These are phyloP conservation scores for Royoungia palumana DNA, from an alignment of 768 basidiomycete species.

Conservation along the genomic window DNA sequence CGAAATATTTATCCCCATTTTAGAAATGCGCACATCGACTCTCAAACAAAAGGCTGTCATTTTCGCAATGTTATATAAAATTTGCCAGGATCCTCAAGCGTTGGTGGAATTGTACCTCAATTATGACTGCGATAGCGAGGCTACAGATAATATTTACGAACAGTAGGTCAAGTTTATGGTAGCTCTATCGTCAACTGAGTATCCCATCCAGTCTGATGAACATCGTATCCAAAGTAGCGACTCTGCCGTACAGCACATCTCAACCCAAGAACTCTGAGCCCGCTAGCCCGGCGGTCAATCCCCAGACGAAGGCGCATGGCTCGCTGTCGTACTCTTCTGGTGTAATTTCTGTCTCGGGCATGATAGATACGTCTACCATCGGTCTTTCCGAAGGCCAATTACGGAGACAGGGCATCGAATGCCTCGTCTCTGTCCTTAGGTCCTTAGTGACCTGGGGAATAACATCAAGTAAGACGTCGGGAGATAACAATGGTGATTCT, in stretches of 20 bases:
- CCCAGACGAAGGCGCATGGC: constrained; percentile 35
- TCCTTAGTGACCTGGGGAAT: constrained; percentile 93
- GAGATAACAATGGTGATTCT: constrained; percentile 36
- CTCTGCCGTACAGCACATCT: constrained; percentile 45
- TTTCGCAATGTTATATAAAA: constrained; percentile 77
- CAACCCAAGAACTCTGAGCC: constrained; percentile 56
- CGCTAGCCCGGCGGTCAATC: constrained; percentile 56
- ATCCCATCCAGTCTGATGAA: constrained; percentile 70
- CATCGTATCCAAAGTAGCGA: constrained; percentile 89
- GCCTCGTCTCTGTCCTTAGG: constrained; percentile 81
- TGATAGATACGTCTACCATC: constrained; percentile 62
- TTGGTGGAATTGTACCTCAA: constrained; percentile 98
- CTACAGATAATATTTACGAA: constrained; percentile 96
- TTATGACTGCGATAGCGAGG: constrained; percentile 96
- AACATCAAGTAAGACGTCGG: constrained; percentile 36
- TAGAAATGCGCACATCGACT: constrained; percentile 97
- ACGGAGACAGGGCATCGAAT: constrained; percentile 90
- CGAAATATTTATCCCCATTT: constrained; percentile 96
- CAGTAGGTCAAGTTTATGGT: constrained; percentile 48
- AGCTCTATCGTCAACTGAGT: constrained; percentile 4
- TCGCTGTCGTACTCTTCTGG: constrained; percentile 57
- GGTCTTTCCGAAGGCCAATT: constrained; percentile 82
- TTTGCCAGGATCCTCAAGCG: constrained; percentile 96
- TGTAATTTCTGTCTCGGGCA: constrained; percentile 61
- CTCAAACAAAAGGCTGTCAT: constrained; percentile 93